Evolutionary conservation across 345 rosid genomes (phyloP), one percentile per base, ranked within the genome.

Genomic region (Dipteronia dyeriana): DNA sequence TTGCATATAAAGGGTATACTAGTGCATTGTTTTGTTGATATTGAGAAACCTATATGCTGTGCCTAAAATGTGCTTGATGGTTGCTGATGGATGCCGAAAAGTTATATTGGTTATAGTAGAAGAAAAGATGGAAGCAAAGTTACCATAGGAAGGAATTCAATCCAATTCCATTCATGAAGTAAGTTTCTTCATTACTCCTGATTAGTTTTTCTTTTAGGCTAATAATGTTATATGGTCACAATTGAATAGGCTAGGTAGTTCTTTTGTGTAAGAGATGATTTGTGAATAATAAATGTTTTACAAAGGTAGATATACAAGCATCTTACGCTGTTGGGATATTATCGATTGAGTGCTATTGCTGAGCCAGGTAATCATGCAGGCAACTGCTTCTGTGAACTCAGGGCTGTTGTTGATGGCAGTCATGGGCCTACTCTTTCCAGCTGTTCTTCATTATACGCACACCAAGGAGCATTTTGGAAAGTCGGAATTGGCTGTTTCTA

Each of bases 361-460:
- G 82, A 80, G 79, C 70, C 73, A 82, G 82, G 75, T 71, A 65
- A 78, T 53, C 73, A 68, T 85, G 79, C 94, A 95, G 99, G 92
- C 91, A 69, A 81, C 84, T 76, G 99, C 95, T 13, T 86, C 82
- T 66, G 92, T 94, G 78, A 90, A 84, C 85, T 95, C 99, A 3
- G 98, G 99, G 34, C 80, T 95, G 90, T 87, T 95, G 80, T 79
- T 95, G 82, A 95, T 95, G 99, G 93, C 99, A 34, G 99, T 95
- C 67, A 95, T 95, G 99, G 94, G 99, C 69, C 81, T 93, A 38
- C 94, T 93, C 38, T 95, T 95, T 82, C 99, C 99, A 7, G 91
- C 99, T 57, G 97, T 93, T 72, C 93, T 95, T 68, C 93, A 93
- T 79, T 93, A 80, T 69, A 95, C 99, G 1, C 97, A 90, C 78